Percentiles rank a stretch among this genome's conserved stretches.
These are phyloP conservation scores for Camellia lanceoleosa DNA, from an alignment of 148 eudicot species.

Conservation along the genomic window DNA sequence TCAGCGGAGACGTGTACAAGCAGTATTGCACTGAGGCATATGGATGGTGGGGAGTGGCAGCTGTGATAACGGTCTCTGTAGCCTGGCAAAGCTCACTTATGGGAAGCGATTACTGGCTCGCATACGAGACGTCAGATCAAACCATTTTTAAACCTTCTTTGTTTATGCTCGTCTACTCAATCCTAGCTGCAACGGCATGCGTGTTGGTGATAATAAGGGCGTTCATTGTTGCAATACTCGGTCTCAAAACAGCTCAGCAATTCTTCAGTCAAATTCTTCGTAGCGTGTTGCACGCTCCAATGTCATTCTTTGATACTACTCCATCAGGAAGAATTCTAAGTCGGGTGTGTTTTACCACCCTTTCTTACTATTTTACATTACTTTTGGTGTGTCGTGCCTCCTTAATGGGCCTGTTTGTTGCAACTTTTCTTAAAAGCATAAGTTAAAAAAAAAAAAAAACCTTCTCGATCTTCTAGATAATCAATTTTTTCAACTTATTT, in stretches of 20 bases:
- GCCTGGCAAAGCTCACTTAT: constrained; percentile 42
- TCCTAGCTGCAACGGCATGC: constrained; percentile 34
- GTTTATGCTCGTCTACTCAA: constrained; percentile 40
- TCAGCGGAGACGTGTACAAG: constrained; percentile 40
- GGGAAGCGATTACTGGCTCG: constrained; percentile 59
- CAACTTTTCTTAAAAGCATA: too few species aligned
- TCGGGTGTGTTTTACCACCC: constrained; percentile 36
- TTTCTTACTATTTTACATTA: not conserved
- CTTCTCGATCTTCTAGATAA: too few species aligned
- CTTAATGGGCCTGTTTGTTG: not conserved
- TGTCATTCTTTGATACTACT: constrained; percentile 73
- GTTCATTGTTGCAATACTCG: constrained; percentile 32
- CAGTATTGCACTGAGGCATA: constrained; percentile 54
- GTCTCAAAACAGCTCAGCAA: constrained; percentile 53
- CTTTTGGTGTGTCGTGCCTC: not conserved
- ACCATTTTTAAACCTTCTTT: constrained; percentile 33
- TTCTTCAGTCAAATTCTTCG: constrained; percentile 46
- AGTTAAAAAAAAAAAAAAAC: too few species aligned
- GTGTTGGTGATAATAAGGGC: constrained; percentile 32
- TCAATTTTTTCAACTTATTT: too few species aligned
- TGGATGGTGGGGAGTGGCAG: constrained; percentile 63
- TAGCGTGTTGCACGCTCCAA: constrained; percentile 64
- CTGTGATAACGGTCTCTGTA: constrained; percentile 35
- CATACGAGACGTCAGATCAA: constrained; percentile 49
- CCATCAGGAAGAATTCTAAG: constrained; percentile 66